phyloP scores from a whole-genome alignment of 768 basidiomycete genomes.

The Termitomyces sp. region DNA sequence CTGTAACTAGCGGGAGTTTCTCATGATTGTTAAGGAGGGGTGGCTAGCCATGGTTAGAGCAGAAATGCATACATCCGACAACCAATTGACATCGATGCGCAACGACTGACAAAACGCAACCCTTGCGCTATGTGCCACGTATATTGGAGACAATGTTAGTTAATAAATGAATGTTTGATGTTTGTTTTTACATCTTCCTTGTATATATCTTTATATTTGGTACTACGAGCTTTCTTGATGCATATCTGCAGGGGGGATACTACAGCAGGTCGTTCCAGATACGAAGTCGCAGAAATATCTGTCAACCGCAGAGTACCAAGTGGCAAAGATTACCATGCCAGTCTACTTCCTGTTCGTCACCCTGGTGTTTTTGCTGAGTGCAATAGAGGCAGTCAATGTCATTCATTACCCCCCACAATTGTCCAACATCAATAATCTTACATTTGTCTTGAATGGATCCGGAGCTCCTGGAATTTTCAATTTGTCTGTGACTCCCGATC shows the following conservation, averaged over 20 bases:
- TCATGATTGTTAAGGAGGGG: no score
- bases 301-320: neutral
- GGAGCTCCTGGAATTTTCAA: constrained; percentile 44
- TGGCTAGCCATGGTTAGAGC: no score
- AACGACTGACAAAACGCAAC: no score
- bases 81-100: no score
- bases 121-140: no score
- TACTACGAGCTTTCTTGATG: no score
- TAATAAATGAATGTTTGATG: no score
- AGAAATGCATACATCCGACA: no score
- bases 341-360: constrained; percentile 4
- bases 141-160: no score
- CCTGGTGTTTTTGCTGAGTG: constrained; percentile 11
- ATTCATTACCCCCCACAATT: constrained; percentile 35
- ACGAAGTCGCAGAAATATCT: neutral
- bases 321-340: constrained; percentile 2
- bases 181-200: no score
- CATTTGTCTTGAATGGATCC: constrained; percentile 34
- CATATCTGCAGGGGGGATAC: constrained; percentile 28
- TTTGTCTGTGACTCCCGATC: constrained; percentile 33
- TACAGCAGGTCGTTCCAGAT: constrained; percentile 4
- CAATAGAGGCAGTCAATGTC: constrained; percentile 16
- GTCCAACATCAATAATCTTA: constrained; percentile 38
- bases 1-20: no score
- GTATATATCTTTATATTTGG: no score